Base-by-base conservation (phyloP, 2,329 filamentous ascomycete species). In the Beauveria sp. region DNA sequence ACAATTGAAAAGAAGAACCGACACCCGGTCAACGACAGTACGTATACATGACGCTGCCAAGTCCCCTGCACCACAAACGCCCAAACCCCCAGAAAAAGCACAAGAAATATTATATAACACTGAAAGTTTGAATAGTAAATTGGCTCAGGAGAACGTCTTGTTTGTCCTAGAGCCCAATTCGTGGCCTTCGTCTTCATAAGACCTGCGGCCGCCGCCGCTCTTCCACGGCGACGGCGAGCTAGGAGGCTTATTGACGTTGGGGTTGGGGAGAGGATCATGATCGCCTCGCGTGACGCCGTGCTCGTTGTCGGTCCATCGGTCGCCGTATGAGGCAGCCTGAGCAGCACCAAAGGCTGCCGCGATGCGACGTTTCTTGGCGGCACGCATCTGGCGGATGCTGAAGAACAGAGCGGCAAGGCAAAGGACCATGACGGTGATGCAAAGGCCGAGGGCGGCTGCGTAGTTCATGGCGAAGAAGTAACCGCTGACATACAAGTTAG, bases 401-500 rank as follows among this genome's bases (percentile, higher is more conserved):
- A 75, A 68, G 57, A 76, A 65, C 24, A 81, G 65, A 53, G 78
- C 69, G 38, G 73, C 70, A 5, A 81, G 70, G 63, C 78, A 69
- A 43, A 79, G 55, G 51, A 80, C 70, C 53, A 83, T 70, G 38
- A 82, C 70, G 38, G 82, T 51, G 22, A 63, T 56, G 51, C 57
- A 58, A 26, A 60, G 40, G 22, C 57, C 56, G 28, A 62, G 42
- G 1, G 58, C 58, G 62, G 77, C 79, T 51, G 70, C 71, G n/a
- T 74, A 67, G 58, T 81, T 80, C 16, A 79, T 72, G 3, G 84
- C 83, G 58, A 86, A 80, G 0, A 77, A 75, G 68, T 86, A 86
- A 26, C 85, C 85, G 5, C 81, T 84, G 54, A 9, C 58, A 43
- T 18, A 28, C 8, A 8, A 10, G 6, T 62, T 1, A 59, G 28